Evolutionary conservation across 805 yeast species (phyloP).

Genomic region (Saccharomycopsis vini): DNA sequence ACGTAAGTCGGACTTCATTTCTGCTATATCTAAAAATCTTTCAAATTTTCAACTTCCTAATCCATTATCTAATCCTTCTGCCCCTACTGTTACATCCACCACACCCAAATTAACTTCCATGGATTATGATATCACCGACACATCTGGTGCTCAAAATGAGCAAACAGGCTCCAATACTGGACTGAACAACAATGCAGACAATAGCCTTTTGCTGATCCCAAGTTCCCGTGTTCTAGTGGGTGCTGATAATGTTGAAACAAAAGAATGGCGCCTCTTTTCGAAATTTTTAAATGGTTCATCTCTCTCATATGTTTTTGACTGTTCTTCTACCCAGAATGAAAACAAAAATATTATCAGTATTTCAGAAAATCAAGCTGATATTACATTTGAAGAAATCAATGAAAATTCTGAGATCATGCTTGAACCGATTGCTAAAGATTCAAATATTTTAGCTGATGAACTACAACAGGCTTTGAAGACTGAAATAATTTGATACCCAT

Average conservation of each 20-base stretch:
- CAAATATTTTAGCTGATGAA: not conserved
- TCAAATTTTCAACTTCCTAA: not conserved
- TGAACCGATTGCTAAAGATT: slow-evolving; percentile 1
- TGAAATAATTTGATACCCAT: not conserved
- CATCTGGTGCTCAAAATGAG: not conserved
- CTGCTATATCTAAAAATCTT: slow-evolving; percentile 3
- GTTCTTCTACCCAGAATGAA: too few species aligned
- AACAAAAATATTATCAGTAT: too few species aligned
- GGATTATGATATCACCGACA: not conserved
- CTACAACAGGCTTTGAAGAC: slow-evolving; percentile 4
- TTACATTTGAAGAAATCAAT: not conserved
- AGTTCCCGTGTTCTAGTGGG: not conserved
- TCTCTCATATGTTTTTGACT: slow-evolving; percentile 1
- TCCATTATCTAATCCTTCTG: not conserved
- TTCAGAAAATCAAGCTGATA: not conserved
- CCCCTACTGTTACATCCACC: not conserved
- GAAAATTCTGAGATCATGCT: not conserved
- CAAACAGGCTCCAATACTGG: not conserved
- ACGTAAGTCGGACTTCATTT: not conserved
- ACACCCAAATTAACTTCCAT: too few species aligned
- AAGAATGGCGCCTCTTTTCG: not conserved
- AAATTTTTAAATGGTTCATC: slow-evolving; percentile 1
- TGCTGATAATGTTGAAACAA: slow-evolving; percentile 1
- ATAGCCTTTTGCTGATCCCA: too few species aligned
- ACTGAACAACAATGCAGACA: too few species aligned